phyloP scores from a whole-genome alignment of 805 yeast genomes.

The Wickerhamiella kazuoi region DNA sequence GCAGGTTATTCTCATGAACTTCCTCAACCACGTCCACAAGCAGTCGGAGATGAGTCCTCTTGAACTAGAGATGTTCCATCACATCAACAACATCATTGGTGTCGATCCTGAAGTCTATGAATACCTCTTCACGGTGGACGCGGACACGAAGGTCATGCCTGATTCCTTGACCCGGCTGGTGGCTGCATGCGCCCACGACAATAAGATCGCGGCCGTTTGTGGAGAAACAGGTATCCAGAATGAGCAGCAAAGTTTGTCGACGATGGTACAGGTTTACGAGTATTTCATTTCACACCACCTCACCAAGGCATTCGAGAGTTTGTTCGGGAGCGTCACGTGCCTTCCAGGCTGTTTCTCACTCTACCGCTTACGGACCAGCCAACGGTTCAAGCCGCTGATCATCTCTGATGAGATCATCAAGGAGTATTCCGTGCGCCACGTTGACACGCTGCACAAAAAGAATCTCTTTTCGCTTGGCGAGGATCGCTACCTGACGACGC shows the following conservation, averaged over 20 bases:
- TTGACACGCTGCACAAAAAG: constrained; percentile 42
- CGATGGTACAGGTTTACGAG: constrained; percentile 46
- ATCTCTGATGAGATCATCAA: constrained; percentile 44
- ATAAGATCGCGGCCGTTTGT: constrained; percentile 41
- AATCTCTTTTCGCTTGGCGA: constrained; percentile 45
- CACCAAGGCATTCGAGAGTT: constrained; percentile 44
- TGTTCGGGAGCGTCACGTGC: constrained; percentile 47
- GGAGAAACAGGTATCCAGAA: constrained; percentile 46
- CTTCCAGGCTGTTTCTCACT: constrained; percentile 50
- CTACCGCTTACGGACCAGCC: constrained; percentile 31
- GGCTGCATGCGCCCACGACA: constrained; percentile 42
- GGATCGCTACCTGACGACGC: constrained; percentile 39
- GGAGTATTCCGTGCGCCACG: constrained; percentile 37
- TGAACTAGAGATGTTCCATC: constrained; percentile 36
- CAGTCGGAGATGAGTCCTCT: constrained; percentile 42
- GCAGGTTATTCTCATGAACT: constrained; percentile 39
- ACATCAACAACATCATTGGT: constrained; percentile 40
- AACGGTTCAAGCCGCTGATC: constrained; percentile 37
- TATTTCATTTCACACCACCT: constrained; percentile 47
- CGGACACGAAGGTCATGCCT: constrained; percentile 39
- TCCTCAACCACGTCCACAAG: constrained; percentile 40
- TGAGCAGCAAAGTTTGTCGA: constrained; percentile 36
- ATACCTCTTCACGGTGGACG: constrained; percentile 40
- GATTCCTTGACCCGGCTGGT: constrained; percentile 39
- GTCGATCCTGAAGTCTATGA: constrained; percentile 45